phyloP scores from a whole-genome alignment of 2,329 filamentous ascomycete genomes.

The Penicillium sp. region DNA sequence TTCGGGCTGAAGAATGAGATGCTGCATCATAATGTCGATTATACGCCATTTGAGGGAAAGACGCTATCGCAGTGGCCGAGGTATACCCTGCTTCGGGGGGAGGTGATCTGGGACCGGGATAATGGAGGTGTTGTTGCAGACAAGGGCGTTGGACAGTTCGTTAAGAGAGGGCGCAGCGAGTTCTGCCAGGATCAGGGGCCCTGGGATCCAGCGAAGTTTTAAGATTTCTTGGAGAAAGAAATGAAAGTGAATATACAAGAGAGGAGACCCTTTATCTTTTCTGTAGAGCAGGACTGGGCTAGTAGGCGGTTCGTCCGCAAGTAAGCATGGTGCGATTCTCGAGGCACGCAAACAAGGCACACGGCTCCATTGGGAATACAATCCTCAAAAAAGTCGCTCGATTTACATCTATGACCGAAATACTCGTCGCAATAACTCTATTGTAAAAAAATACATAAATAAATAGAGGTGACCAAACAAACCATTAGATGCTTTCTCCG shows the following conservation, averaged over 20 bases:
- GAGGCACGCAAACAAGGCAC: too few species aligned
- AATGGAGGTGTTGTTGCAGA: slow-evolving; percentile 34
- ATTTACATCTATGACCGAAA: too few species aligned
- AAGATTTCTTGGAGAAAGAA: neutral
- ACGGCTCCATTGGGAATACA: too few species aligned
- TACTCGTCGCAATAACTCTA: too few species aligned
- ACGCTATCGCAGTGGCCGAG: slow-evolving; percentile 40
- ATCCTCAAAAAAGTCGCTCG: too few species aligned
- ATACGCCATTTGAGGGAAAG: slow-evolving; percentile 43
- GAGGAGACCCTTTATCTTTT: too few species aligned
- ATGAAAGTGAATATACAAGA: neutral
- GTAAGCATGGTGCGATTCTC: too few species aligned
- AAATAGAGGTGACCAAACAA: too few species aligned
- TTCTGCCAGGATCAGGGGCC: slow-evolving; percentile 13
- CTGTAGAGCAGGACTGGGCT: too few species aligned
- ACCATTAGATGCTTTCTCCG: too few species aligned
- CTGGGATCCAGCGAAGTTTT: slow-evolving; percentile 14
- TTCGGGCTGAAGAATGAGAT: slow-evolving; percentile 39
- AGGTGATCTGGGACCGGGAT: slow-evolving; percentile 40
- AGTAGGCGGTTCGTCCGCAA: too few species aligned
- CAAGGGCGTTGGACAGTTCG: slow-evolving; percentile 39
- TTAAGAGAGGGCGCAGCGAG: slow-evolving; percentile 42
- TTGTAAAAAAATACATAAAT: too few species aligned
- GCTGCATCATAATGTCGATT: slow-evolving; percentile 44
- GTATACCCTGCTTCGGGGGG: slow-evolving; percentile 39